Conservation (phyloP, 768 basidiomycete genomes). For the Hypsizygus marmoreus region DNA sequence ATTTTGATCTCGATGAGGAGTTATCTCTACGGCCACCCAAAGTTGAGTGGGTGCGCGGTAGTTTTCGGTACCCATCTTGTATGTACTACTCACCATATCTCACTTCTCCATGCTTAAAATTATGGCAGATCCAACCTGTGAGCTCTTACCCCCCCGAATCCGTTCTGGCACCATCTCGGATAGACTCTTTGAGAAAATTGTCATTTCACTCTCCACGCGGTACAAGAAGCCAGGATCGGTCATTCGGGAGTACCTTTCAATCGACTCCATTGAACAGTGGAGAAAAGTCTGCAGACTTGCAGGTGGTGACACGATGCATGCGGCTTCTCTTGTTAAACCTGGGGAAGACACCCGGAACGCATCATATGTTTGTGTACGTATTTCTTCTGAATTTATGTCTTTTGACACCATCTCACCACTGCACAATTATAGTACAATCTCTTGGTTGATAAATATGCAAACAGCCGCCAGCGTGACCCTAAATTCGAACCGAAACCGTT, state of each 20-base stretch:
- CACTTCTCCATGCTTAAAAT: too few species aligned
- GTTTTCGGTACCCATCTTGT: background rate
- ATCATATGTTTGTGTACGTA: slow-evolving; percentile 33
- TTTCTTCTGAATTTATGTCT: background rate
- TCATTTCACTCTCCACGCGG: slow-evolving; percentile 22
- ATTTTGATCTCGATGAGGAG: slow-evolving; percentile 24
- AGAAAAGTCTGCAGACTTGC: slow-evolving; percentile 24
- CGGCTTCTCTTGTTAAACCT: slow-evolving; percentile 13
- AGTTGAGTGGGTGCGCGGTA: background rate
- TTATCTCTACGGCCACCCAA: slow-evolving; percentile 18
- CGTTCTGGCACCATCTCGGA: background rate
- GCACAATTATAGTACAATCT: slow-evolving; percentile 35
- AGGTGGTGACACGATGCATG: slow-evolving; percentile 32
- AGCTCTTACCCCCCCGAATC: slow-evolving; percentile 25
- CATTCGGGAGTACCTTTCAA: slow-evolving; percentile 12
- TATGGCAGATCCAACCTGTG: slow-evolving; percentile 27
- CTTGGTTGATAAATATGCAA: slow-evolving; percentile 28
- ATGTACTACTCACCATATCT: background rate
- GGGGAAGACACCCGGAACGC: slow-evolving; percentile 28
- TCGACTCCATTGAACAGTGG: slow-evolving; percentile 22
- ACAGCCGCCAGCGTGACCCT: slow-evolving; percentile 4
- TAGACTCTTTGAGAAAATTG: slow-evolving; percentile 16
- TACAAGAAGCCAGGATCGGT: slow-evolving; percentile 3
- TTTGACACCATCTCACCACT: background rate
- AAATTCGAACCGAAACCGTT: slow-evolving; percentile 21